Evolutionary conservation across 164 flowering plant species (phyloP).

Genomic region (Umbilicus rupestris): DNA sequence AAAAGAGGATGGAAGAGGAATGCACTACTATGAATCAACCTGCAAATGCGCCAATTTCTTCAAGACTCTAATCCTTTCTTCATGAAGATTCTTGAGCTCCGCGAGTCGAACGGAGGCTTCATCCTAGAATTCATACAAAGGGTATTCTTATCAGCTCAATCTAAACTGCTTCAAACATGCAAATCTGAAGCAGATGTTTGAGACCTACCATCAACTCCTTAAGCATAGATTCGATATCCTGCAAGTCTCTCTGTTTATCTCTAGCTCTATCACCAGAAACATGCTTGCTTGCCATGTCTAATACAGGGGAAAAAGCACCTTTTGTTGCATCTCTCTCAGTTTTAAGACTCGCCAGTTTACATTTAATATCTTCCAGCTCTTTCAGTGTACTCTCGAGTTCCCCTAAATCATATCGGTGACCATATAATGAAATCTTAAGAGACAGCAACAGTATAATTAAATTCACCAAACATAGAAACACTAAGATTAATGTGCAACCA

Average conservation of each 20-base stretch:
- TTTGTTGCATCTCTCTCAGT: constrained; percentile 61
- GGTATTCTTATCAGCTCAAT: constrained; percentile 11
- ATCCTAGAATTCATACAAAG: constrained; percentile 59
- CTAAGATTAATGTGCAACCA: not conserved
- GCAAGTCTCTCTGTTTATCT: constrained; percentile 66
- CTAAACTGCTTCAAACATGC: constrained; percentile 1
- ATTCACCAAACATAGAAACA: not conserved
- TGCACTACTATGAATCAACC: constrained; percentile 28
- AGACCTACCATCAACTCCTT: constrained; percentile 56
- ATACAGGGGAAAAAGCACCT: constrained; percentile 49
- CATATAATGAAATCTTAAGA: too few relatives aligned
- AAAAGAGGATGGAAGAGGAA: not conserved
- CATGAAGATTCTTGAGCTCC: constrained; percentile 60
- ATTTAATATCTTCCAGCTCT: constrained; percentile 61
- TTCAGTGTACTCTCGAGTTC: constrained; percentile 50
- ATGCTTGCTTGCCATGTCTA: constrained; percentile 46
- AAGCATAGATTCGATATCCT: constrained; percentile 61
- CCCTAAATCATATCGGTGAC: constrained; percentile 30
- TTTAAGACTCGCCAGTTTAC: constrained; percentile 47
- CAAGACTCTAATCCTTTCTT: constrained; percentile 53
- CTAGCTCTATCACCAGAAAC: constrained; percentile 40
- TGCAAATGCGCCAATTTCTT: constrained; percentile 48
- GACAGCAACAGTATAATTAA: too few relatives aligned
- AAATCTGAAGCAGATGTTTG: constrained; percentile 7
- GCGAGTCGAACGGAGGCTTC: constrained; percentile 43